phyloP scores from a whole-genome alignment of 2,329 filamentous ascomycete species.

The Hypoxylon sp. region DNA sequence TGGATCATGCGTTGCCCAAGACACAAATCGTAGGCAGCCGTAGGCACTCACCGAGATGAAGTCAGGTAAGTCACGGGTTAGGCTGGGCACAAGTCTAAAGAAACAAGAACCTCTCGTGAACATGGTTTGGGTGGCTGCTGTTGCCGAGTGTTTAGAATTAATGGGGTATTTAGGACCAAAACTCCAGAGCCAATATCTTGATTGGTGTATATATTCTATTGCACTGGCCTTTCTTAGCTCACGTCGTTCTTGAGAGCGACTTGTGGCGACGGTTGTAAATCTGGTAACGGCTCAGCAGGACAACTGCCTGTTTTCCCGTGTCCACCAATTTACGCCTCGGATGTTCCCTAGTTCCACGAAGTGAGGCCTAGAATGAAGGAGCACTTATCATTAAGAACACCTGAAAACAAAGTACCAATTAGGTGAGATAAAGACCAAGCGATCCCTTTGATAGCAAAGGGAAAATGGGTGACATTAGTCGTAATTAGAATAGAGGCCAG shows the following conservation, averaged over 20 bases:
- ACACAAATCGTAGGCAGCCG: not conserved
- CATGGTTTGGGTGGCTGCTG: not conserved
- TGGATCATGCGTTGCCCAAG: not conserved
- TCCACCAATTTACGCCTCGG: not conserved
- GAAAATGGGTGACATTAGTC: slow-evolving; percentile 14
- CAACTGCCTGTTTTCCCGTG: no score
- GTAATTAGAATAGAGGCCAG: slow-evolving; percentile 33
- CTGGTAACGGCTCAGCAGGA: no score
- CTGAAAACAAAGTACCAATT: not conserved
- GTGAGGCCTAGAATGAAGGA: no score
- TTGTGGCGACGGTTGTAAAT: no score
- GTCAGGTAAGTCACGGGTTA: not conserved
- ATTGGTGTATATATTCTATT: no score
- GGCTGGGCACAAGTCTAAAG: not conserved
- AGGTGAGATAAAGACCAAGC: not conserved
- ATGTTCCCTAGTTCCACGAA: no score
- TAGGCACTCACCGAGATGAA: not conserved
- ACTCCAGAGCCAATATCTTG: no score
- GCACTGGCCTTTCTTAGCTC: no score
- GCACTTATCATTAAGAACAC: no score
- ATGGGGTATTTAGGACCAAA: not conserved
- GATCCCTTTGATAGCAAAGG: not conserved
- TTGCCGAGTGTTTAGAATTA: not conserved
- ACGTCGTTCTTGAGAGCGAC: no score
- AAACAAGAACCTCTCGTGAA: not conserved